A percentile compares a stretch with the other conserved stretches of the same genome.
phyloP scores from a whole-genome alignment of 257 asterid genomes.

The Plantago major region DNA sequence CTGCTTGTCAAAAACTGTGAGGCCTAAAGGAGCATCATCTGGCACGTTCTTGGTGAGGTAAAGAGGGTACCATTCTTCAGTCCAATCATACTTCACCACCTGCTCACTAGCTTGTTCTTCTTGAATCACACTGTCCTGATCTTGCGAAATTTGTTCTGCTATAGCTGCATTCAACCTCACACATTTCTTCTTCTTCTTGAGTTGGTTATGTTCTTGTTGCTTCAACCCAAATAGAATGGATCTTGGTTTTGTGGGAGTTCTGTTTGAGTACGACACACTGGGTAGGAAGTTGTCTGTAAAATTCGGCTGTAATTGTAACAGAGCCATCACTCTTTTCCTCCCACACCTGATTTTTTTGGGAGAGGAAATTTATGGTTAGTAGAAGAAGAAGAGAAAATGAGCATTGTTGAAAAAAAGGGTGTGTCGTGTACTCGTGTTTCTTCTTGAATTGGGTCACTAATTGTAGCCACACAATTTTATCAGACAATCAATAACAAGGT shows the following conservation, averaged over 20 bases:
- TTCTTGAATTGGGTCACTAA: conserved; percentile 12
- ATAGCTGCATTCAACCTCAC: conserved; percentile 32
- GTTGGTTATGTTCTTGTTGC: too few species aligned
- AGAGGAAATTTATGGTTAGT: too few species aligned
- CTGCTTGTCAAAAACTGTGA: conserved; percentile 84
- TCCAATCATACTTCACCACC: conserved; percentile 68
- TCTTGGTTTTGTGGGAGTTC: conserved; percentile 17
- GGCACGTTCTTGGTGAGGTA: conserved; percentile 78
- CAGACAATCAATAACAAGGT: too few species aligned
- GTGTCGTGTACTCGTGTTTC: neutral
- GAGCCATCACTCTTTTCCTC: conserved; percentile 23
- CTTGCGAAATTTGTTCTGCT: too few species aligned
- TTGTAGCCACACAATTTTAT: conserved; percentile 29
- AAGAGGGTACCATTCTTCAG: conserved; percentile 90
- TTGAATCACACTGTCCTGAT: too few species aligned
- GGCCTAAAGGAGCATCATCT: conserved; percentile 89
- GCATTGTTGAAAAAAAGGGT: conserved; percentile 3
- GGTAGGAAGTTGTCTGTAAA: conserved; percentile 18
- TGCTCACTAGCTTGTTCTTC: too few species aligned
- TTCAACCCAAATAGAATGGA: too few species aligned
- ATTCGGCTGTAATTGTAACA: conserved; percentile 25
- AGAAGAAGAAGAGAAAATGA: conserved; percentile 2
- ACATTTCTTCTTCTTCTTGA: neutral
- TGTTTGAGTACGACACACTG: conserved; percentile 22
- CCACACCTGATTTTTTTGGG: too few species aligned